Conservation (phyloP, 768 basidiomycete species). For the Boletus subparvulus region DNA sequence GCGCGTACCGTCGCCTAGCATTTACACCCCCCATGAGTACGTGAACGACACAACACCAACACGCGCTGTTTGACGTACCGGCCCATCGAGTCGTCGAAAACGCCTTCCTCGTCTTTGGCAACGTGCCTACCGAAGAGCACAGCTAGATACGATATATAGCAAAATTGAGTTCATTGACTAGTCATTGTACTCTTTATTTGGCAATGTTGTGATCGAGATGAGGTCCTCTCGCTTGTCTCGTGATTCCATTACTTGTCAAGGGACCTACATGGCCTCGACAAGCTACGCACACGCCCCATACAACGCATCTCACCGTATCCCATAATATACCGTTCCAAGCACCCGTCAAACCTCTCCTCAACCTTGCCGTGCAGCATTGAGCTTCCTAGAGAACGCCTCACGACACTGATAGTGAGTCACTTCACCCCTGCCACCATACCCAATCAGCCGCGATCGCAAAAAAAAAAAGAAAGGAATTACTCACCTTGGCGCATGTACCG, state of each 20-base stretch:
- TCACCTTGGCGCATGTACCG: constrained; percentile 86
- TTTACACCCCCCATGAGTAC: background rate
- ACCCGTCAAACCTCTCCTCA: constrained; percentile 5
- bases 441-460: background rate
- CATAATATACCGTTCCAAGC: too few species aligned
- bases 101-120: too few species aligned
- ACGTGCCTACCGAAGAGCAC: too few species aligned
- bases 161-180: too few species aligned
- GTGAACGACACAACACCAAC: background rate
- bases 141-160: too few species aligned
- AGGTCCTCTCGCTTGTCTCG: too few species aligned
- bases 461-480: constrained; percentile 17
- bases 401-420: constrained; percentile 97
- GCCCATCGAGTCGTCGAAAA: background rate
- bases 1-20: constrained; percentile 2
- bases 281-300: too few species aligned
- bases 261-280: too few species aligned
- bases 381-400: constrained; percentile 67
- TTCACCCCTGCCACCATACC: constrained; percentile 64
- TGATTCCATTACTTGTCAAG: too few species aligned
- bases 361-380: constrained; percentile 40
- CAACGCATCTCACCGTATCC: too few species aligned
- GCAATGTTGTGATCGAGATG: too few species aligned
- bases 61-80: background rate
- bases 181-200: too few species aligned